Evolutionary conservation across 1,139 yeast species (phyloP), one percentile per base, ranked within the genome.

Genomic region (Blastobotrys indianensis): DNA sequence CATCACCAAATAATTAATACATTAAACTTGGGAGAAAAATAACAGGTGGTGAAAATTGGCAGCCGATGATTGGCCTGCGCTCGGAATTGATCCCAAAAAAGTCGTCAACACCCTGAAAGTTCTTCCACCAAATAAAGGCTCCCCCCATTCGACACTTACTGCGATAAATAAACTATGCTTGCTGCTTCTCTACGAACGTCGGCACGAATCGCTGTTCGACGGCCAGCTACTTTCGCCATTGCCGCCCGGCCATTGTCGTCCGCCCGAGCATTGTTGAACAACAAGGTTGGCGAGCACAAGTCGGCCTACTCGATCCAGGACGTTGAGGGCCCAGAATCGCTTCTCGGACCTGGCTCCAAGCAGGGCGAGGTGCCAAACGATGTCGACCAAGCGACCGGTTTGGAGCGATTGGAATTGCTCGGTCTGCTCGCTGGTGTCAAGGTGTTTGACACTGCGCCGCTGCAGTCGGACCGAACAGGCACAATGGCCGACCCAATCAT

Each of bases 341-440:
- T 92, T 69, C 79, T 88, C 59, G 96, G 97, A 69, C 80, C 83
- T 50, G 97, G 96, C 78, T 95, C 95, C 56, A 72, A 76, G 61
- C 72, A 69, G 54, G 95, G 94, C 61, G 76, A 83, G 49, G 81
- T 92, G 62, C 97, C 98, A 67, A 80, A 95, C 51, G 95, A 90
- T 69, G 66, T 85, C 61, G 97, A 92, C 63, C 97, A 90, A 74
- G 90, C 97, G 61, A 94, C 98, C 48, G 98, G 98, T 85, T 77
- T 92, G 66, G 97, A 85, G 72, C 88, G 98, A 81, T 78, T 88
- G 61, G 98, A 92, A 77, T 69, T 85, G 63, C 80, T 92, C 64
- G 97, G 95, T 75, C 85, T 88, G 73, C 73, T 85, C 68, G 96
- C 88, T 72, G 98, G 98, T 77, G 77, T 92, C 58, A 97, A 92